Base-by-base conservation (phyloP, 2,329 filamentous ascomycete species). In the Arthrobotrys sphaeroides region DNA sequence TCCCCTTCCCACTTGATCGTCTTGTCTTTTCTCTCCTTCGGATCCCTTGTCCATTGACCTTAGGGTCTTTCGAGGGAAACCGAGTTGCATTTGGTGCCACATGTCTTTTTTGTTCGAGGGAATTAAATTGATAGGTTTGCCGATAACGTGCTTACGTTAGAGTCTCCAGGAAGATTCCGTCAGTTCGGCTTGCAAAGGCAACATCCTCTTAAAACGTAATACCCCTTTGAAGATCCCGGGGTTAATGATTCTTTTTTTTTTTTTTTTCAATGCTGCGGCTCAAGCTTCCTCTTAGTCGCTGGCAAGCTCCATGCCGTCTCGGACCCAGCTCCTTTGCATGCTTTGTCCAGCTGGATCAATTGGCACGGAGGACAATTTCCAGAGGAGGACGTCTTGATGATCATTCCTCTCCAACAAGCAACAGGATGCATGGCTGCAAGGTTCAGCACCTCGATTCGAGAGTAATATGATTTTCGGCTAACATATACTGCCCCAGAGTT, bases 101-200 rank as follows among this genome's bases (percentile, higher is more conserved):
- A 66, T 66, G 62, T 66, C 62, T 57, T 20, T 61, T 33, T 65
- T 55, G n/a, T 31, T 33, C 33, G 62, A 36, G 62, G 47, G 49
- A 57, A 47, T 40, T 53, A 57, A 51, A 67, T 42, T 22, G 49
- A 55, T 55, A 55, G 20, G 31, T 31, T 55, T 53, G 28, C 51
- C 49, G 49, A 67, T 67, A 67, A 67, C 66, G 66, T 70, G 66
- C 59, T 70, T 53, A 16, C 28, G n/a, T 36, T n/a, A 38, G 49
- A 18, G 24, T 51, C 10, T 31, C 45, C 28, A 49, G 43, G 33
- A 20, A 65, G 31, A 73, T 73, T 64, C 59, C 67, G 67, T 60
- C 67, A 72, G 47, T 65, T 65, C 68, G 68, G 68, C 47, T 55
- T 55, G 59, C 22, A 40, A 73, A 73, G 68, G 60, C 68, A 62